Base-by-base conservation (phyloP, 768 basidiomycete genomes). In the Agaricus subrufescens region DNA sequence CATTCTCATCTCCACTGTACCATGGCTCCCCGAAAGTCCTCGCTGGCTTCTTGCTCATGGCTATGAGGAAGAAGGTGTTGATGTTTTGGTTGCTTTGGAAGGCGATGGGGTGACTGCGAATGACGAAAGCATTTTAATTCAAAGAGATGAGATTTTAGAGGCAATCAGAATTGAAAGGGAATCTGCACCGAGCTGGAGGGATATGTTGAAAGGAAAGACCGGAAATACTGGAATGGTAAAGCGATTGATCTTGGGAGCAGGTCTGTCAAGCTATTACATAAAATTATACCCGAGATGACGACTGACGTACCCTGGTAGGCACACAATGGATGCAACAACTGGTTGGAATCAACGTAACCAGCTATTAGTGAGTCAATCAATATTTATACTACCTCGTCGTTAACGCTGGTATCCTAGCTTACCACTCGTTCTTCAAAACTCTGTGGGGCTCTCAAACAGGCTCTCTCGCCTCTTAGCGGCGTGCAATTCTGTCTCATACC, bases 291-390 rank as follows among this genome's bases (percentile, higher is more conserved):
- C 40, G 40, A 12, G 40, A 14, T 5, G 15, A 42, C 11, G 11
- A 8, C 40, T 42, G 10, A 42, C 14, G 12, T 42, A 42, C 6
- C 40, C 45, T 14, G 26, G 51, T 48, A 76, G 78, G 76, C 9
- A 77, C 76, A 0, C 77, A 80, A 54, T 76, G 76, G 71, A 80
- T 80, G 78, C 78, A 80, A 58, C 77, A 80, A 58, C 67, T 79
- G 6, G 76, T 74, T 27, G 77, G 77, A 25, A 78, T 80, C 52
- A 80, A 80, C 49, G 78, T 80, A 14, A 80, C 77, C 1, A 78
- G 77, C 61, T 80, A 80, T 64, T 80, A 80, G 77, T 77, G 45
- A 34, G 72, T 60, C 2, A 29, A 25, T 0, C 15, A 12, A 3
- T 8, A n/a, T 31, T 7, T 15, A 11, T 34, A 8, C 7, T 15